Base-by-base conservation (phyloP, 805 yeast genomes). In the Diddensiella transvaalensis region DNA sequence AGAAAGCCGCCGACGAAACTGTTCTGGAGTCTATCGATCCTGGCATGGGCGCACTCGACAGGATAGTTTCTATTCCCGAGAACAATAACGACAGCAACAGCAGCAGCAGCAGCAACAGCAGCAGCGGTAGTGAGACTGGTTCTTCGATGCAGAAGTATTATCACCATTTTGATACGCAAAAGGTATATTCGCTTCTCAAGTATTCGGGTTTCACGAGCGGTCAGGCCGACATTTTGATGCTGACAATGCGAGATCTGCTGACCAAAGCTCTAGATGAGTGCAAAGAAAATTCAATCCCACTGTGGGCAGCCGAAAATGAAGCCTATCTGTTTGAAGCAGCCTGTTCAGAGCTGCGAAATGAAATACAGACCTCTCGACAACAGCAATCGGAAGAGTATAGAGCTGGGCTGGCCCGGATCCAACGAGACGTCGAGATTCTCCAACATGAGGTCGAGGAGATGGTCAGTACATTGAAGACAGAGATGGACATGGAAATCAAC, bases 281-380 rank as follows among this genome's bases (percentile, higher is more conserved):
- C 21, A 58, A 65, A 22, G 66, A 64, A 2, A 60, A 63, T 35
- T 60, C 65, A 15, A 62, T 73, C 15, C 72, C 73, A 19, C 67
- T 67, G 22, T 79, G 80, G 52, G 96, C 88, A 56, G 68, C 88
- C 13, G 96, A 90, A 54, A 91, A 90, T 59, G 96, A 91, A 59
- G 77, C 80, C 19, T 93, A 91, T 61, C 68, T 93, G 11, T 90
- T 88, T 64, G 91, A 89, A 62, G 95, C 96, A 26, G 96, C 96
- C 0, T 87, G 87, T 52, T 83, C 90, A 47, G 98, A 91, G 64
- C 67, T 91, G 32, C 68, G 84, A 42, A 87, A 85, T 40, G 96
- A 89, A 58, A 78, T 89, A 21, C 80, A 83, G 36, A 75, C 82
- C 36, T 77, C 84, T 24, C 71, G 97, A 55, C 89, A 84, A 53